These are phyloP conservation scores for Alternaria viburni DNA, from an alignment of 2,329 filamentous ascomycete species.

Conservation along the genomic window DNA sequence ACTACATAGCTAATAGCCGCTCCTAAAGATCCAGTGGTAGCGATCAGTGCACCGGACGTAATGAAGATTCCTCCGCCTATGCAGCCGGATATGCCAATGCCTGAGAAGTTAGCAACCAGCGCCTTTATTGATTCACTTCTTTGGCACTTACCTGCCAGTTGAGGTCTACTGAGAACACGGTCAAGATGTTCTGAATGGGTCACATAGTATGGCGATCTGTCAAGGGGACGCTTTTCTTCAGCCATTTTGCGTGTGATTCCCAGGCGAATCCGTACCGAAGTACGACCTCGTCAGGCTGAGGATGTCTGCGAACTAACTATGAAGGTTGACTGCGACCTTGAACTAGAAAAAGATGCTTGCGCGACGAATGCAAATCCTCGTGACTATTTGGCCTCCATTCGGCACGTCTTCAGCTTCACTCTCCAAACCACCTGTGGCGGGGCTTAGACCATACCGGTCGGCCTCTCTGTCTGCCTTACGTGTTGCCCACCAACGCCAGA, in stretches of 20 bases:
- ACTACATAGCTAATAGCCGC: constrained; percentile 29
- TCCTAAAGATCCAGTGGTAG: constrained; percentile 28
- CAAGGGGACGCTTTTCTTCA: constrained; percentile 18
- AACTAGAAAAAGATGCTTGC: not conserved
- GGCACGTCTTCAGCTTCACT: not conserved
- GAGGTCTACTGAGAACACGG: constrained; percentile 25
- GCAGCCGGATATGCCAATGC: constrained; percentile 32
- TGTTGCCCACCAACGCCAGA: not conserved
- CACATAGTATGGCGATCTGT: constrained; percentile 26
- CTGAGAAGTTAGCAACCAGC: constrained; percentile 2
- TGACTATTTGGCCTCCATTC: not conserved
- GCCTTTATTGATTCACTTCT: not conserved
- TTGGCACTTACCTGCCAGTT: constrained; percentile 23
- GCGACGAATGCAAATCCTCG: not conserved
- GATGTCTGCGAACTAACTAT: not conserved
- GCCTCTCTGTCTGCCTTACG: not conserved
- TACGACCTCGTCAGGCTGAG: not conserved
- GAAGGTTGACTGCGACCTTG: not conserved
- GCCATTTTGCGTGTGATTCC: not conserved
- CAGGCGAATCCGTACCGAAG: not conserved
- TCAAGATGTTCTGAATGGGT: constrained; percentile 28
- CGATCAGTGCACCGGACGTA: constrained; percentile 21
- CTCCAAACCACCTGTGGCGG: not conserved
- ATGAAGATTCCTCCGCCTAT: constrained; percentile 30
- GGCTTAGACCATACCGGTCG: not conserved